Evolutionary conservation across 2,329 filamentous ascomycete genomes (phyloP).

Genomic region (Trichoderma gracile): DNA sequence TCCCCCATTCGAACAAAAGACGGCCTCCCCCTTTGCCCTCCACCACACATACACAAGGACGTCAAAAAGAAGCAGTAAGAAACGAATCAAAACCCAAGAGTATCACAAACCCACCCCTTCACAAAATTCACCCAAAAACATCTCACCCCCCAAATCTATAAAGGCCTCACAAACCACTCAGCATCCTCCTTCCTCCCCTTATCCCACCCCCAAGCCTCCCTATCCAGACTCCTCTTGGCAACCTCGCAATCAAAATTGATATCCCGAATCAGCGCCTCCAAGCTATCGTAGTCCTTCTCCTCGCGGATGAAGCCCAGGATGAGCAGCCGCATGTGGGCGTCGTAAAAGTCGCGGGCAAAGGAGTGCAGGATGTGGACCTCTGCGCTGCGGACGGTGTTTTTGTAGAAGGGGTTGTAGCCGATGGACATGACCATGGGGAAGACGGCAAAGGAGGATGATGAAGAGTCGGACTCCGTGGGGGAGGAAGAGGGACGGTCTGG

Average conservation of each 20-base stretch:
- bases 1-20: not conserved
- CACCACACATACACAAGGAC: not conserved
- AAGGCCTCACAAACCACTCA: constrained; percentile 43
- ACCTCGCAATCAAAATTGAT: constrained; percentile 89
- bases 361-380: constrained; percentile 86
- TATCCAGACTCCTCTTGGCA: constrained; percentile 68
- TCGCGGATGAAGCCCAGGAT: constrained; percentile 86
- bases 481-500: constrained; percentile 41
- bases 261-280: constrained; percentile 83
- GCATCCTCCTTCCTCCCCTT: constrained; percentile 37
- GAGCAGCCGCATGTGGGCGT: constrained; percentile 71
- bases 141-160: constrained; percentile 26
- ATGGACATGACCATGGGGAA: constrained; percentile 92
- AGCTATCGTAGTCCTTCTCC: constrained; percentile 82
- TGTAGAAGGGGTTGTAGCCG: constrained; percentile 97
- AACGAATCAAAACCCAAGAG: not conserved
- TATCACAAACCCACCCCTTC: not conserved
- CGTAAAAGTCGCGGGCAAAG: constrained; percentile 84
- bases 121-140: too few relatives aligned
- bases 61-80: not conserved
- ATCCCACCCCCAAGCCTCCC: constrained; percentile 60
- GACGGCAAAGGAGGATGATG: constrained; percentile 41
- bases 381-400: constrained; percentile 81
- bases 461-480: too few relatives aligned
- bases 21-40: not conserved